A percentile compares a stretch with the other conserved stretches of the same genome.
These are phyloP conservation scores for Gymnopilus junonius DNA, from an alignment of 768 basidiomycete species.

Conservation along the genomic window DNA sequence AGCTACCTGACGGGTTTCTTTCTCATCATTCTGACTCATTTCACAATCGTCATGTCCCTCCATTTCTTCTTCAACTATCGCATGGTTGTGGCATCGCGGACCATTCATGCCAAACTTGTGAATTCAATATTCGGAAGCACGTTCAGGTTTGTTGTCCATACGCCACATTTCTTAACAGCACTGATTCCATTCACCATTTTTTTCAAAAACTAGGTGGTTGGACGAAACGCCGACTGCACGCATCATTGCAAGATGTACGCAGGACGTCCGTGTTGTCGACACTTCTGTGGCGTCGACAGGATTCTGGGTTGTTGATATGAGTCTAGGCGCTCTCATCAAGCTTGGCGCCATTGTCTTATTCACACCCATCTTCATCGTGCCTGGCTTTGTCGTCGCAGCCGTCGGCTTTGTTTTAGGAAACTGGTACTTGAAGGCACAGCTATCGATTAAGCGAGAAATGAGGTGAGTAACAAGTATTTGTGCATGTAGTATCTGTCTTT, in stretches of 20 bases:
- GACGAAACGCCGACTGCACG: conserved; percentile 24
- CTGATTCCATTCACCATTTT: background rate
- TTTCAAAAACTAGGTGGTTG: conserved; percentile 31
- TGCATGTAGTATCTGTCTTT: conserved; percentile 30
- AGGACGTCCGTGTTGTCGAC: conserved; percentile 50
- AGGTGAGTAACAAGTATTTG: conserved; percentile 6
- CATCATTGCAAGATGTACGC: conserved; percentile 21
- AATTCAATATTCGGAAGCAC: conserved; percentile 19
- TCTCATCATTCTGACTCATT: conserved; percentile 30
- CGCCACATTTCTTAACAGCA: background rate
- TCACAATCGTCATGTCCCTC: background rate
- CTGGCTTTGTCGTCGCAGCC: conserved; percentile 31
- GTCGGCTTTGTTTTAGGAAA: conserved; percentile 47
- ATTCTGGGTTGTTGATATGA: conserved; percentile 31
- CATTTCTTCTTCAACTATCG: conserved; percentile 30
- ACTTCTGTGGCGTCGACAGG: conserved; percentile 34
- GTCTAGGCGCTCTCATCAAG: conserved; percentile 39
- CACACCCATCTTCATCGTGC: conserved; percentile 9
- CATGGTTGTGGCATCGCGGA: conserved; percentile 33
- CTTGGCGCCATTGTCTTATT: conserved; percentile 34
- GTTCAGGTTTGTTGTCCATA: conserved; percentile 15
- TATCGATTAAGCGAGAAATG: conserved; percentile 47
- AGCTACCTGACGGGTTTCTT: conserved; percentile 46
- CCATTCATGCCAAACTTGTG: conserved; percentile 11
- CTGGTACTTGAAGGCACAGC: conserved; percentile 45